These are phyloP conservation scores for Schizothecium vesticola DNA, from an alignment of 495 filamentous ascomycete genomes.

Conservation along the genomic window DNA sequence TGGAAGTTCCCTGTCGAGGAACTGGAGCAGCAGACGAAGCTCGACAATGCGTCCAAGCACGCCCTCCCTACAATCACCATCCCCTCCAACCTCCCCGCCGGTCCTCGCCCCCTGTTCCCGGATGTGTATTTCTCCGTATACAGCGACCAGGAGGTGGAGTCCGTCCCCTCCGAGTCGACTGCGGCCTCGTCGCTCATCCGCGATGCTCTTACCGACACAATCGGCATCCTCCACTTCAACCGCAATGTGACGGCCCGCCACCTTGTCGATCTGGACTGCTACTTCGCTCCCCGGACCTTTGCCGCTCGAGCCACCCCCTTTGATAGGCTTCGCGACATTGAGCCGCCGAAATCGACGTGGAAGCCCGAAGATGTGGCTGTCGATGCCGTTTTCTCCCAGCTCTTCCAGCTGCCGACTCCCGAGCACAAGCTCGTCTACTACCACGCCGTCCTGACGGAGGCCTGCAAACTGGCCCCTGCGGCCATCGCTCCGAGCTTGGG, in stretches of 20 bases:
- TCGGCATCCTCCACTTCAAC: slow-evolving; percentile 91
- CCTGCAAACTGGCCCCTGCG: slow-evolving; percentile 89
- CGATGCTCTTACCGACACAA: slow-evolving; percentile 85
- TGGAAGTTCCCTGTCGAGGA: slow-evolving; percentile 58
- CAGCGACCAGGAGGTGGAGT: slow-evolving; percentile 81
- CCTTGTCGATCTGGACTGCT: slow-evolving; percentile 91
- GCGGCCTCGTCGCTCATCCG: slow-evolving; percentile 77
- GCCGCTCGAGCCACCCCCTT: slow-evolving; percentile 88
- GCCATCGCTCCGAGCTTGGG: slow-evolving; percentile 95
- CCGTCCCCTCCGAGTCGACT: slow-evolving; percentile 70
- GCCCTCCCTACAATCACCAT: slow-evolving; percentile 67
- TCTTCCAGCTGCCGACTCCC: slow-evolving; percentile 79
- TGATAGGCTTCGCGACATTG: slow-evolving; percentile 75
- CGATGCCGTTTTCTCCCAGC: slow-evolving; percentile 92
- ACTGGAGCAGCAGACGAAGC: slow-evolving; percentile 47
- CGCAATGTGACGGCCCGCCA: slow-evolving; percentile 79
- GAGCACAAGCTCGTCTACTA: slow-evolving; percentile 97
- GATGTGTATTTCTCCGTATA: slow-evolving; percentile 94
- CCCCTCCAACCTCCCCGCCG: slow-evolving; percentile 67
- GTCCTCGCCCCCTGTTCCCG: slow-evolving; percentile 73
- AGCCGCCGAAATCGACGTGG: slow-evolving; percentile 71
- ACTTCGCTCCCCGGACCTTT: slow-evolving; percentile 82
- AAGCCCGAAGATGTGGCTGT: slow-evolving; percentile 98
- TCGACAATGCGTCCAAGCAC: slow-evolving; percentile 61
- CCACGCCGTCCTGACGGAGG: slow-evolving; percentile 88